Evolutionary conservation across 352 stramenopile genomes (phyloP).

Genomic region (Phytopythium sindhum): DNA sequence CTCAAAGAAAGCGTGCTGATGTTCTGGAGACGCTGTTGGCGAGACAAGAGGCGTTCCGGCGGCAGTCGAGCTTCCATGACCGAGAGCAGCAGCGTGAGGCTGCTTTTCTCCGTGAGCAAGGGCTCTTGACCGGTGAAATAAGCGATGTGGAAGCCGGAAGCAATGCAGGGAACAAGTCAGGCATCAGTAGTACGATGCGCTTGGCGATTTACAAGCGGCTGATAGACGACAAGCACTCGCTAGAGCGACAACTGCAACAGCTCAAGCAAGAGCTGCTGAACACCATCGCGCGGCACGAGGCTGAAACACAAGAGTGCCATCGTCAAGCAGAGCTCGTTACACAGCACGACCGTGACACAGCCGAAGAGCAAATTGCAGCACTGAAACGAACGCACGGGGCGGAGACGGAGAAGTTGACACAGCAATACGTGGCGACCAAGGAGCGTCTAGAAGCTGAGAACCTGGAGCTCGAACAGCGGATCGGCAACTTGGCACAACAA

Average conservation of each 20-base stretch:
- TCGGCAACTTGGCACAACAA: neutral
- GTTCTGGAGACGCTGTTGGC: conserved; percentile 22
- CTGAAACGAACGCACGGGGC: neutral
- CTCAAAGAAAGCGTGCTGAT: conserved; percentile 16
- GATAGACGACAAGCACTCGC: neutral
- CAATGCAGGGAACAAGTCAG: neutral
- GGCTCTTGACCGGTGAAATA: conserved; percentile 6
- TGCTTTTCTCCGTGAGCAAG: conserved; percentile 16
- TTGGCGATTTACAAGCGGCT: conserved; percentile 24
- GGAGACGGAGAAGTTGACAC: neutral
- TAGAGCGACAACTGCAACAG: conserved; percentile 15
- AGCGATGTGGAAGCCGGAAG: neutral
- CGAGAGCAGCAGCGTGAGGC: conserved; percentile 11
- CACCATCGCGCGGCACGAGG: neutral
- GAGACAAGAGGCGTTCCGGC: conserved; percentile 2
- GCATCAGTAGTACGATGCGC: conserved; percentile 14
- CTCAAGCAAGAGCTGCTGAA: conserved; percentile 11
- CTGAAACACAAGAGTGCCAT: neutral
- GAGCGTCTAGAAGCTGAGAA: neutral
- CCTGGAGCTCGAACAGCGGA: neutral
- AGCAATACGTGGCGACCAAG: neutral
- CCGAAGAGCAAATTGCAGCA: neutral
- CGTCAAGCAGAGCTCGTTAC: conserved; percentile 1
- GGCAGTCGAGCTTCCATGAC: conserved; percentile 8
- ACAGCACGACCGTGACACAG: neutral